Conservation (phyloP, 2,329 filamentous ascomycete species). For the Septoria linicola region DNA sequence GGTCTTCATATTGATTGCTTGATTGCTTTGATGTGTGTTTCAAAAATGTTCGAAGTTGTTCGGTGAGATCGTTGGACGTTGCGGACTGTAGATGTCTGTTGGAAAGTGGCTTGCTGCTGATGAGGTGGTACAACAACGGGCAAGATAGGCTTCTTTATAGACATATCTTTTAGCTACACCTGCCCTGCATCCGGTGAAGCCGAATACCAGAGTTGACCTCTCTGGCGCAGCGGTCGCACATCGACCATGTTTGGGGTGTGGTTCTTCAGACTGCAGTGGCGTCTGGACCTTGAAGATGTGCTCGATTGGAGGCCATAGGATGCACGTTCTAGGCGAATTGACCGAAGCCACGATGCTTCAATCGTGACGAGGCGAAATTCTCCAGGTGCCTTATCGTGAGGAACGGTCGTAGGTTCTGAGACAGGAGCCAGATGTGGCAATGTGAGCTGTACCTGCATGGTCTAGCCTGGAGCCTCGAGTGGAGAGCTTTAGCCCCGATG, state of each 20-base stretch:
- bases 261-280: background rate
- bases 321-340: background rate
- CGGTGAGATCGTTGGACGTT: background rate
- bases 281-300: background rate
- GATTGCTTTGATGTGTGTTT: background rate
- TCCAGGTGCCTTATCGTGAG: background rate
- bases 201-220: background rate
- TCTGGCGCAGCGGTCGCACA: slow-evolving; percentile 1
- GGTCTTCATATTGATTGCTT: background rate
- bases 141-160: slow-evolving; percentile 6
- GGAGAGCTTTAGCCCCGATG: background rate
- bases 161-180: background rate
- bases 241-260: background rate
- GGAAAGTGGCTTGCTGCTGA: background rate
- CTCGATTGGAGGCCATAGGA: background rate
- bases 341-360: background rate
- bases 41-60: background rate
- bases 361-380: background rate
- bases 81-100: background rate
- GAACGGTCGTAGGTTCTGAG: background rate
- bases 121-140: background rate
- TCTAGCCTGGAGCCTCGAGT: background rate
- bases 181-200: no score
- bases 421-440: background rate
- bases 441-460: background rate